A percentile compares a stretch with the other conserved stretches of the same genome.
phyloP scores from a whole-genome alignment of 192 early-diverging fungal genomes.

The Diversispora epigaea region DNA sequence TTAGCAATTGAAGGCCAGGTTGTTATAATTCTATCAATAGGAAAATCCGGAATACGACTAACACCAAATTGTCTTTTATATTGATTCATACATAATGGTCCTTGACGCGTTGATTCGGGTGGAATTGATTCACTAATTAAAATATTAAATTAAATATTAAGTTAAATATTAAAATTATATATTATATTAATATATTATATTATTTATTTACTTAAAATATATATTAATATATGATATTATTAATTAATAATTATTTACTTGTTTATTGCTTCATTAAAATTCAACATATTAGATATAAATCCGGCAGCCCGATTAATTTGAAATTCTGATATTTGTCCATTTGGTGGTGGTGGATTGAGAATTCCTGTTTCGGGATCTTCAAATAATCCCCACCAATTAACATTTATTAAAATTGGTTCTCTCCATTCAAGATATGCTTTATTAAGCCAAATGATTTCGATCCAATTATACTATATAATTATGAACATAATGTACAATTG shows the following conservation, averaged over 20 bases:
- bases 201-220: background rate
- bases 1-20: conserved; percentile 70
- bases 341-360: conserved; percentile 38
- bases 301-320: conserved; percentile 84
- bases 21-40: conserved; percentile 68
- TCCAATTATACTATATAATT: conserved; percentile 67
- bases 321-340: conserved; percentile 61
- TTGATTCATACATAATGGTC: conserved; percentile 94
- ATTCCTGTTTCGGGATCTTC: conserved; percentile 56
- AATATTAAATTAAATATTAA: background rate
- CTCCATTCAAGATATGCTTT: conserved; percentile 87
- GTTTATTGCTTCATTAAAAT: conserved; percentile 76
- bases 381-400: conserved; percentile 85
- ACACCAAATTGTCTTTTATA: conserved; percentile 84
- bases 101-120: conserved; percentile 66
- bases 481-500: background rate
- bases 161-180: background rate
- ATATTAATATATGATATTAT: conserved; percentile 2
- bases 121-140: conserved; percentile 51
- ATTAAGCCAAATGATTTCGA: conserved; percentile 82
- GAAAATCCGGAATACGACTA: conserved; percentile 67
- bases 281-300: conserved; percentile 63
- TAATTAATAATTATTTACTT: conserved; percentile 36
- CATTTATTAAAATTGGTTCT: conserved; percentile 80
- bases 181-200: background rate